Evolutionary conservation across 768 basidiomycete species (phyloP), one percentile per base, ranked within the genome.

Genomic region (Lanmaoa rubissima): DNA sequence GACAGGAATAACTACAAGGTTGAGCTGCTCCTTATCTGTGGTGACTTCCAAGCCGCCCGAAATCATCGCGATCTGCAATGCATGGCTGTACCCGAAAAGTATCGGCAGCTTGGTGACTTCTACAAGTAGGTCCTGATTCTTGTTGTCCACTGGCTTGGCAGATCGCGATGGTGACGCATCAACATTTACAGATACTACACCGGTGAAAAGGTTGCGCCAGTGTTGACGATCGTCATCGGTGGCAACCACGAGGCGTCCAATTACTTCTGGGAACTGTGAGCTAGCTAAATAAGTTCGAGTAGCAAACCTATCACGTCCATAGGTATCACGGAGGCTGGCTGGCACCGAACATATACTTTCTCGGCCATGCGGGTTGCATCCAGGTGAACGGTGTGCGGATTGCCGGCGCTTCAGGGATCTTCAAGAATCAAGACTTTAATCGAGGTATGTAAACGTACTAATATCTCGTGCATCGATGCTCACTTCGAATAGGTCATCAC

Each of bases 191-290:
- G 90, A 65, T 99, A 98, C 71, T 98, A 99, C 67, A 86, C 84
- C 1, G 92, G 93, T 1, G 79, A 88, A 67, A 86, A 79, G 65
- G 74, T 62, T n/a, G 94, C 96, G 2, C 94, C 95, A 0, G 71
- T 96, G 5, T 73, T 96, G 69, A 99, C 97, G 0, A 77, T 99
- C 13, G 85, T 98, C 48, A 97, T 98, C 65, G 97, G 97, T 16
- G 97, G 97, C 10, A 98, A 98, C 68, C 97, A 98, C 70, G 97
- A 98, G 73, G 93, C 93, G 2, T 94, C 92, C 21, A 97, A 94
- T 63, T 97, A 98, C 68, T 79, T 98, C 75, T 95, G 92, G 88
- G 97, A 99, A 71, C 73, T 97, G 92, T 93, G 65, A 73, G 90
- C 76, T 31, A 2, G 19, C 19, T 38, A 38, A 5, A 34, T 11